Evolutionary conservation across 257 asterid genomes (phyloP), one percentile per base, ranked within the genome.

Genomic region (Solanum chiquidenum): DNA sequence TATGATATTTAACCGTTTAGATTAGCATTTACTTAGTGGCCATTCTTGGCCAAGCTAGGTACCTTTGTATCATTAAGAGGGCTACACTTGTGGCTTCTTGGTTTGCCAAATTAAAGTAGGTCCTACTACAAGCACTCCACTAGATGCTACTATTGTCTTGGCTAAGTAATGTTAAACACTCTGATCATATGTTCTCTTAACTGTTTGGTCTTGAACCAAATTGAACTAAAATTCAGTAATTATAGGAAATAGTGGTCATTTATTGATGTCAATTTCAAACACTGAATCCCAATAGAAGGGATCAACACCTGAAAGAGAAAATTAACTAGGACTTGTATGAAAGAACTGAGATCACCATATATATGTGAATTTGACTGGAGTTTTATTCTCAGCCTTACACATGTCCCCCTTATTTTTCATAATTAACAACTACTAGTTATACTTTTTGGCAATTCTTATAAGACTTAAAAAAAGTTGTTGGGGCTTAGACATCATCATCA

Each of bases 401-500:
- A 18, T 27, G 21, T 27, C 37, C 37, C 9, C 23, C 38, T 69
- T 69, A 69, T 29, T 69, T 40, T 71, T 71, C 23, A 31, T 12
- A 6, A 31, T 31, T 7, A 71, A 71, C 77, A 71, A 5, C 42
- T 71, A 4, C 10, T 71, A 71, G 77, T 0, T 71, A 71, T 73
- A 35, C 49, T 73, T 84, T 1, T n/a, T 72, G 33, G 89, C 89
- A 79, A 90, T 55, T 4, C 5, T 37, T 7, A n/a, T 79, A 49
- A 88, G 89, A 40, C 3, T 83, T 75, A 31, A 44, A 27, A 49
- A 60, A 5, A 92, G 91, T 69, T 92, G 86, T 16, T 21, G n/a
- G 5, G 93, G 92, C 69, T 82, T 89, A 44, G 91, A 89, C 86
- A 88, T 84, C 94, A 91, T 88, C 13, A 84, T 90, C 93, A 92